Percentiles rank a stretch among this genome's conserved stretches.
phyloP scores from a whole-genome alignment of 2,329 filamentous ascomycete species.

The Penicillium nordicum region DNA sequence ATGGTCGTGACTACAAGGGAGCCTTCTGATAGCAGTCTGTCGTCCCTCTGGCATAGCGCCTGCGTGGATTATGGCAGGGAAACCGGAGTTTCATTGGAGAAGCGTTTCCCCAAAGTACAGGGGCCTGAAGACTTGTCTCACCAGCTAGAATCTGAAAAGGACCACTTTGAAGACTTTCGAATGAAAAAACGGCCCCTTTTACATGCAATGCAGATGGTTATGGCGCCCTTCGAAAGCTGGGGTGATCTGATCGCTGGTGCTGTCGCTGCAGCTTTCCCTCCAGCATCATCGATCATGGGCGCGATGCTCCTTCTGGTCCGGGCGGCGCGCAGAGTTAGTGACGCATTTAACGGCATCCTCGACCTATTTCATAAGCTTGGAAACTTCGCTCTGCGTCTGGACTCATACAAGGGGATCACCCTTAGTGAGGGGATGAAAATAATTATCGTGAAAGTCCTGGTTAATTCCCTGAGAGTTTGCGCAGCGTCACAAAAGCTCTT shows the following conservation, averaged over 20 bases:
- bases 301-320: not conserved
- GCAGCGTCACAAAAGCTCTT: not conserved
- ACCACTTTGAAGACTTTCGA: not conserved
- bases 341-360: not conserved
- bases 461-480: not conserved
- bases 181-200: not conserved
- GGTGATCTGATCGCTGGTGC: not conserved
- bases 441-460: not conserved
- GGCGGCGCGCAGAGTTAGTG: not conserved
- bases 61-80: too few species aligned
- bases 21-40: too few species aligned
- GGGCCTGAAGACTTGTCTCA: not conserved
- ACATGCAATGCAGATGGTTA: not conserved
- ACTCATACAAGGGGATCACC: not conserved
- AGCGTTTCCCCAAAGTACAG: not conserved
- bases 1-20: too few species aligned
- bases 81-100: too few species aligned
- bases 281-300: not conserved
- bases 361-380: not conserved
- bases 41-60: too few species aligned
- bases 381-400: not conserved
- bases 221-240: not conserved
- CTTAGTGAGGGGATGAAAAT: not conserved
- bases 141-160: not conserved
- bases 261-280: not conserved